A percentile compares a stretch with the other conserved stretches of the same genome.
Conservation (phyloP, 805 yeast species). For the Suhomyces vadensis region DNA sequence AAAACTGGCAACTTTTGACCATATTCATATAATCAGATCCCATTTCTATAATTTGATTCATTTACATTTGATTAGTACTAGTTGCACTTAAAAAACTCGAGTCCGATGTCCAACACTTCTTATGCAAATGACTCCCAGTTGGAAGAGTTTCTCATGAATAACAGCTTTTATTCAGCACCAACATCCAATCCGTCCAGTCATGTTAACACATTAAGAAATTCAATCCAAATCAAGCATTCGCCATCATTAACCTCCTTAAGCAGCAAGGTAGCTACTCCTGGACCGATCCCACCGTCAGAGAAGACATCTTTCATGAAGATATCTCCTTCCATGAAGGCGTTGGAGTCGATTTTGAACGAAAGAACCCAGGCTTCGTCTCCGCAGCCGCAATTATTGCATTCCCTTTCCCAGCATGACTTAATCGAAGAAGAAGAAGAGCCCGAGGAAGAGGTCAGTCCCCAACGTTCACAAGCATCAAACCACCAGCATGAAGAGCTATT, state of each 20-base stretch:
- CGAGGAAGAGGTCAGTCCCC: constrained; percentile 17
- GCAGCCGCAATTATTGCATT: constrained; percentile 2
- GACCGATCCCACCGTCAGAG: constrained; percentile 7
- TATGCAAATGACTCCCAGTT: constrained; percentile 5
- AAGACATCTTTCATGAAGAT: constrained; percentile 34
- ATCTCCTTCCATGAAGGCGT: constrained; percentile 44
- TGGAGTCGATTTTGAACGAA: constrained; percentile 34
- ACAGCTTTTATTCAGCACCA: constrained; percentile 33
- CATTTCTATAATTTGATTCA: no score
- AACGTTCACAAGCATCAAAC: neutral
- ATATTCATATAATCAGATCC: no score
- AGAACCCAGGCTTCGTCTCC: constrained; percentile 7
- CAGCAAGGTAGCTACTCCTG: constrained; percentile 5
- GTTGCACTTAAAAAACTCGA: neutral
- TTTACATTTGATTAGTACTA: no score
- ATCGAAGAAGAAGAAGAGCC: constrained; percentile 21
- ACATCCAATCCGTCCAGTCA: constrained; percentile 24
- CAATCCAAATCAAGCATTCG: constrained; percentile 29
- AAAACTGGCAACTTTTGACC: no score
- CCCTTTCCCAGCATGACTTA: constrained; percentile 17
- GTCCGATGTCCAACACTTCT: constrained; percentile 2
- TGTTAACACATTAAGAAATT: constrained; percentile 24
- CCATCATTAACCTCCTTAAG: constrained; percentile 27
- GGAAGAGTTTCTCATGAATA: constrained; percentile 36
- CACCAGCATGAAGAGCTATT: neutral